These are phyloP conservation scores for Sclerotinia borealis DNA, from an alignment of 2,329 filamentous ascomycete species.

Conservation along the genomic window DNA sequence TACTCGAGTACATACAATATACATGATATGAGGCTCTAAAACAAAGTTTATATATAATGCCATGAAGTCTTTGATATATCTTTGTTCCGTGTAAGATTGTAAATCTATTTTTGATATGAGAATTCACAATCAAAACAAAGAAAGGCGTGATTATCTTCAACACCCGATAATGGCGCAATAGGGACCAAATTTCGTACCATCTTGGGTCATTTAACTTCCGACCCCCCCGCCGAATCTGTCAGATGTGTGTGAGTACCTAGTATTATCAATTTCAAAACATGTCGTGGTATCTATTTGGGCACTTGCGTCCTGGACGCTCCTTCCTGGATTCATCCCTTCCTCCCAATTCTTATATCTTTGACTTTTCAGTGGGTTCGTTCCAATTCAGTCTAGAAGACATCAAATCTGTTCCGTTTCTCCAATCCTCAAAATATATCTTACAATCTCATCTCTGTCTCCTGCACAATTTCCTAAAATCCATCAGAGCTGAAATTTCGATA, in stretches of 20 bases:
- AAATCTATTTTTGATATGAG: not conserved
- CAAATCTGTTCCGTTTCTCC: not conserved
- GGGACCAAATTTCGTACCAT: conserved; percentile 1
- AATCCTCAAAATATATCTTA: not conserved
- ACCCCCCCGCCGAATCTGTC: not conserved
- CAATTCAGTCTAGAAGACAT: not conserved
- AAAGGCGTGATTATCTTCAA: conserved; percentile 9
- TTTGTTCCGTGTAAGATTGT: not conserved
- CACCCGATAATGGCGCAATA: conserved; percentile 12
- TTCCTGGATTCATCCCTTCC: not conserved
- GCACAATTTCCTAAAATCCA: not conserved
- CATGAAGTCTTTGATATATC: not conserved
- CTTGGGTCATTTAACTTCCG: conserved; percentile 1
- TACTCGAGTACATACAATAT: too few relatives aligned
- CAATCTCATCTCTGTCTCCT: not conserved
- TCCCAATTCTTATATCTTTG: not conserved
- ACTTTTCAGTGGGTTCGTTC: not conserved
- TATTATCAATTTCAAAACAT: not conserved
- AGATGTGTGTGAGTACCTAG: not conserved
- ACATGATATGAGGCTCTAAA: not conserved
- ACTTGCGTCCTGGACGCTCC: conserved; percentile 1
- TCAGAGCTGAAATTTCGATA: not conserved
- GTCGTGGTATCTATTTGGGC: conserved; percentile 5
- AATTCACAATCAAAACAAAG: conserved; percentile 10
- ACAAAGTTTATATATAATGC: not conserved